Evolutionary conservation across 2,329 filamentous ascomycete species (phyloP).

Genomic region (Fusarium redolens): DNA sequence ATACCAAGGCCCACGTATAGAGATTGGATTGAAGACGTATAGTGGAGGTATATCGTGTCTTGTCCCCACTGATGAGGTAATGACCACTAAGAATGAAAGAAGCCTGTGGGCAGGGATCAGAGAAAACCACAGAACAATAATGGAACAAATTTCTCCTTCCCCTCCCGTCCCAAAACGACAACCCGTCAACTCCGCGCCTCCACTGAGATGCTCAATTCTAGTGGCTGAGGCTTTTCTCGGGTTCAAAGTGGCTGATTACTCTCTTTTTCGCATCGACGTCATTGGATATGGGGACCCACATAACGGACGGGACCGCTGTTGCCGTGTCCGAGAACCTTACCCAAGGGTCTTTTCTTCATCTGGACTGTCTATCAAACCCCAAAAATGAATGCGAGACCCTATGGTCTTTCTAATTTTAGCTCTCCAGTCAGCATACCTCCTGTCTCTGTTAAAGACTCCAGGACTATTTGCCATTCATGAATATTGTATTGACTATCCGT

Average conservation of each 20-base stretch:
- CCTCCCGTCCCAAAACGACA: background rate
- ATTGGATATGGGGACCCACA: conserved; percentile 3
- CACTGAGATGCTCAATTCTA: conserved; percentile 18
- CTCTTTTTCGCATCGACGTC: conserved; percentile 22
- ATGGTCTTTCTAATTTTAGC: conserved; percentile 5
- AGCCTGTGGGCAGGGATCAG: conserved; percentile 18
- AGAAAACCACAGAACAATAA: conserved; percentile 30
- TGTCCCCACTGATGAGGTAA: conserved; percentile 18
- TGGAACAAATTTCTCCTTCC: conserved; percentile 23
- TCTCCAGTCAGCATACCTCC: background rate
- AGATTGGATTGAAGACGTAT: background rate
- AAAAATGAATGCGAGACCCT: background rate
- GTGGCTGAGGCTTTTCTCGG: conserved; percentile 26
- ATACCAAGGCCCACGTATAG: background rate
- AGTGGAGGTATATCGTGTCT: conserved; percentile 15
- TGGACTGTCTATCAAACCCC: background rate
- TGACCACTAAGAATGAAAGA: conserved; percentile 15
- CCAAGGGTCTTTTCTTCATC: conserved; percentile 6
- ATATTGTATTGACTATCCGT: background rate
- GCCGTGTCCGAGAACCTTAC: background rate
- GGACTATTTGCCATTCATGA: background rate
- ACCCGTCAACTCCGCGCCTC: conserved; percentile 11
- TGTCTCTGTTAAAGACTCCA: background rate
- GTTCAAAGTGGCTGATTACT: conserved; percentile 17
- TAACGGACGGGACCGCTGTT: conserved; percentile 8